Conservation (phyloP, 225 moss, liverwort and hornwort species). For the Bryum argenteum region DNA sequence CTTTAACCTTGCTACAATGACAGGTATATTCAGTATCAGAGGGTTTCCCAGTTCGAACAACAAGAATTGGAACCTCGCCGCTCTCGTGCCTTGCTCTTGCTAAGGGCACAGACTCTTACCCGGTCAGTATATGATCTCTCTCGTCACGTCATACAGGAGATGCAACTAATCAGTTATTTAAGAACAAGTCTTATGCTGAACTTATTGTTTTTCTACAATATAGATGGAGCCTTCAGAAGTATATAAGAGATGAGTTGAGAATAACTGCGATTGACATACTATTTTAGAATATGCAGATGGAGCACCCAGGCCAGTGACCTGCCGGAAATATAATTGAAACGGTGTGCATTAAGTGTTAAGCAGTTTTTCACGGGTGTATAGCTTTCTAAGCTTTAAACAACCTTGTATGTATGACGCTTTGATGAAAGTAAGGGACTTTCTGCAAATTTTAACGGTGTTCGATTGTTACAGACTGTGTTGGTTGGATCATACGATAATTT, state of each 20-base stretch:
- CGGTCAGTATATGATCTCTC: constrained; percentile 52
- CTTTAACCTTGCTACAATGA: constrained; percentile 27
- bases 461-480: constrained; percentile 72
- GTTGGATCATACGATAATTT: constrained; percentile 94
- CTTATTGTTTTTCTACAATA: constrained; percentile 14
- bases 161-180: constrained; percentile 4
- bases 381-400: background rate
- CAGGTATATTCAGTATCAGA: constrained; percentile 97
- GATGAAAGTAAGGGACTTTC: constrained; percentile 1
- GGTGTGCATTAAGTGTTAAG: constrained; percentile 17
- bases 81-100: constrained; percentile 82
- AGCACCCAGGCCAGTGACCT: background rate
- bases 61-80: constrained; percentile 87
- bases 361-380: constrained; percentile 1
- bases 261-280: constrained; percentile 8
- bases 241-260: constrained; percentile 2
- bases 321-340: constrained; percentile 3
- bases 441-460: constrained; percentile 26
- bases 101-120: constrained; percentile 85
- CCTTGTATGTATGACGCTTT: background rate
- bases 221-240: constrained; percentile 11
- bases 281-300: constrained; percentile 23
- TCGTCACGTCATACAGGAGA: constrained; percentile 21
- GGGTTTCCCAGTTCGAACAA: constrained; percentile 94
- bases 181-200: constrained; percentile 10